Base-by-base conservation (phyloP, 2,329 filamentous ascomycete genomes). In the Scedosporium minutisporum region DNA sequence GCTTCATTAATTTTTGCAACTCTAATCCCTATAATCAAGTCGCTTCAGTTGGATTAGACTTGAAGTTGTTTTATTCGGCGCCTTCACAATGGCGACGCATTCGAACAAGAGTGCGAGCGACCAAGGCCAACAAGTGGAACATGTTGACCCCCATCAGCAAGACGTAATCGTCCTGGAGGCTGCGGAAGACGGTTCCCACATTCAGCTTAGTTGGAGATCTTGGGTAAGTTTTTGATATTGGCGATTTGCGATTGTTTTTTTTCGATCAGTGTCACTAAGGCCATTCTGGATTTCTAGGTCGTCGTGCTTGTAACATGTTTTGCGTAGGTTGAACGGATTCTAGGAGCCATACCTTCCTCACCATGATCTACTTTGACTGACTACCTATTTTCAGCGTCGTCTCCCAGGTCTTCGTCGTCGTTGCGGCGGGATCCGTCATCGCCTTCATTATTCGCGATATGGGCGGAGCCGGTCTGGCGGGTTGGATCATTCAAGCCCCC, bases 401-500 rank as follows among this genome's bases (percentile, higher is more conserved):
- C 73, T 74, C 80, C 1, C 82, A 84, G 63, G 78, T 83, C 10
- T 84, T 81, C 63, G 81, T 84, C 4, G 80, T 83, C 3, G 78
- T 80, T 1, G 81, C 81, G 4, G 81, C 81, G 5, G 80, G 81
- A 1, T 82, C 79, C 0, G 81, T 84, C 9, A 79, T 84, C 62
- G 78, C 80, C 0, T 85, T 84, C 67, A 83, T 80, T 64, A 74
- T 82, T 25, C 75, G 80, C 42, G 82, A 84, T 66, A 70, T 85
- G 4, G 81, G 81, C 10, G 76, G 80, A 53, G 72, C 76, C 10
- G 71, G 76, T 1, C 74, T 83, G 16, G 74, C 80, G 1, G 80
- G 81, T 29, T 84, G 82, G 81, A 78, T 84, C 64, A 84, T 63
- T 62, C 57, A 84, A 77, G 82, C 81, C 0, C 82, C 82, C 0